These are phyloP conservation scores for Ogataea henricii DNA, from an alignment of 805 yeast species.

Conservation along the genomic window DNA sequence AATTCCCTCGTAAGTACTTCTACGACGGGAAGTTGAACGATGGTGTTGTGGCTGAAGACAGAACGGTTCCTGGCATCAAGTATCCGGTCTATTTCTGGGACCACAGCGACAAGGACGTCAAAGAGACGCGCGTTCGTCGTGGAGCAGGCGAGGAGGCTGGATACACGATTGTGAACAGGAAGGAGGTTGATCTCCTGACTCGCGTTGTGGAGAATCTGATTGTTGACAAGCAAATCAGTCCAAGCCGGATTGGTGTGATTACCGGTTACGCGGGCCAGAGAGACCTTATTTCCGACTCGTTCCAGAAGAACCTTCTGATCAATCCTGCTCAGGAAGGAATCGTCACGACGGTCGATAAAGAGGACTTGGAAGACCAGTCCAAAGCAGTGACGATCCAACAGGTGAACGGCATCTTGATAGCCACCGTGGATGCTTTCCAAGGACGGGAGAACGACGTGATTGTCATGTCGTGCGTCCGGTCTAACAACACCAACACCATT, in stretches of 20 bases:
- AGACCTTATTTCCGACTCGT: slow-evolving; percentile 53
- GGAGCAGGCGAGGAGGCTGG: slow-evolving; percentile 46
- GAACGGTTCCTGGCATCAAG: slow-evolving; percentile 47
- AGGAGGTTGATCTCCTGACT: slow-evolving; percentile 53
- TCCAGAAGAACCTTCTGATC: slow-evolving; percentile 52
- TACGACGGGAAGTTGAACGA: slow-evolving; percentile 71
- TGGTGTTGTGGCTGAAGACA: slow-evolving; percentile 59
- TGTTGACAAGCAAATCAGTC: slow-evolving; percentile 52
- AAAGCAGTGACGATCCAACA: slow-evolving; percentile 46
- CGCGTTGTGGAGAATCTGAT: slow-evolving; percentile 51
- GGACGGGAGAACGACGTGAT: slow-evolving; percentile 87
- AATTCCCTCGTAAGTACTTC: slow-evolving; percentile 80
- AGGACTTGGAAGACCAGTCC: slow-evolving; percentile 51
- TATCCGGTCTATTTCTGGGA: slow-evolving; percentile 65
- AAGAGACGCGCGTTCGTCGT: slow-evolving; percentile 49
- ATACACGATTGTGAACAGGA: slow-evolving; percentile 56
- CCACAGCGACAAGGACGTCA: slow-evolving; percentile 44
- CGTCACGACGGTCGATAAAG: slow-evolving; percentile 58
- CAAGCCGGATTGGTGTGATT: slow-evolving; percentile 60
- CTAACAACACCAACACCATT: slow-evolving; percentile 52
- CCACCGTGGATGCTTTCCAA: slow-evolving; percentile 87
- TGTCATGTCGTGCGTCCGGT: slow-evolving; percentile 76
- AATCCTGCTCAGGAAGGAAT: slow-evolving; percentile 55
- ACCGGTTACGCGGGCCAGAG: slow-evolving; percentile 81
- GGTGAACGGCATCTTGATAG: slow-evolving; percentile 48